These are phyloP conservation scores for Cyberlindnera petersonii DNA, from an alignment of 805 yeast species.

Conservation along the genomic window DNA sequence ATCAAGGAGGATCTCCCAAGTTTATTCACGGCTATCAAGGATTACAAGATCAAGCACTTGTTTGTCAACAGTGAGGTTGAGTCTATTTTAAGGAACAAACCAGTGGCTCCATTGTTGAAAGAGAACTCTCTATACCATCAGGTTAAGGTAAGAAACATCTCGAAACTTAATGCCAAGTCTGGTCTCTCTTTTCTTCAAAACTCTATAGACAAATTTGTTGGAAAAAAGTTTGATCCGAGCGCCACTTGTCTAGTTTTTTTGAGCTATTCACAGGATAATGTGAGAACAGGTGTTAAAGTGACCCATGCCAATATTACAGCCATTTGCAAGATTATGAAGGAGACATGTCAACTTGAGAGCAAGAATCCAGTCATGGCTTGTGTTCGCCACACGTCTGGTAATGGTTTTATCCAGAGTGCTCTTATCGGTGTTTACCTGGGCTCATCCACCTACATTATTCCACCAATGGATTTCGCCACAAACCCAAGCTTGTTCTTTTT, in stretches of 20 bases:
- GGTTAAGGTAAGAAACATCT: slow-evolving; percentile 62
- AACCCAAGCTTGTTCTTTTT: slow-evolving; percentile 70
- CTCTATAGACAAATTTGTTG: slow-evolving; percentile 21
- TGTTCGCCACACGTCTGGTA: slow-evolving; percentile 76
- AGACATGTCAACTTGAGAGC: slow-evolving; percentile 80
- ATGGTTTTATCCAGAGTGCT: slow-evolving; percentile 86
- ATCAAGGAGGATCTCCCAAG: slow-evolving; percentile 72
- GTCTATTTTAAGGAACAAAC: slow-evolving; percentile 60
- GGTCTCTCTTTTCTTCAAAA: slow-evolving; percentile 18
- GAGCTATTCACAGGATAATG: slow-evolving; percentile 68
- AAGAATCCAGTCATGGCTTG: slow-evolving; percentile 77
- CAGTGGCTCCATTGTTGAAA: slow-evolving; percentile 56
- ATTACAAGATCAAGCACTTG: slow-evolving; percentile 65
- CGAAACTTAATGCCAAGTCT: slow-evolving; percentile 43
- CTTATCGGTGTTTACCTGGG: slow-evolving; percentile 85
- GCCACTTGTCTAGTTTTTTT: slow-evolving; percentile 61
- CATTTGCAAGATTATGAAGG: slow-evolving; percentile 84
- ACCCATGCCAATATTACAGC: slow-evolving; percentile 66
- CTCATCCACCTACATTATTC: slow-evolving; percentile 73
- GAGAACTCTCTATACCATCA: slow-evolving; percentile 33
- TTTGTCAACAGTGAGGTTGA: slow-evolving; percentile 80
- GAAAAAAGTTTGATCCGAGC: slow-evolving; percentile 19
- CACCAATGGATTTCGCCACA: slow-evolving; percentile 72
- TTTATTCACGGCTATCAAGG: slow-evolving; percentile 59
- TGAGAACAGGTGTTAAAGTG: slow-evolving; percentile 47